Base-by-base conservation (phyloP, 441 rosid genomes). In the Mallotus repandus region DNA sequence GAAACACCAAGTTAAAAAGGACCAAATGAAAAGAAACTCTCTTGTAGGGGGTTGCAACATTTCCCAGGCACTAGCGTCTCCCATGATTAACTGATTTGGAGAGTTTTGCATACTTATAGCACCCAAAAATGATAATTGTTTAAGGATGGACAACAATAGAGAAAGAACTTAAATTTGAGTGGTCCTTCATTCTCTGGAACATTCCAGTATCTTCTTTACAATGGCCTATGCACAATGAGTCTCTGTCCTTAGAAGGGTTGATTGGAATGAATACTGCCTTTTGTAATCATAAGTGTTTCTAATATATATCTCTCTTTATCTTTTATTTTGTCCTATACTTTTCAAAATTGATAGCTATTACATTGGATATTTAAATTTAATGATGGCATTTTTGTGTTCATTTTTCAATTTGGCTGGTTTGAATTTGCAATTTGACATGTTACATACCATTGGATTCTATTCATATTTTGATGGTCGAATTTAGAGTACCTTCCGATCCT, bases 341-440 rank as follows among this genome's bases (percentile, higher is more conserved):
- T 54, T 49, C 38, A 49, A 49, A 52, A 56, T 19, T 6, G n/a
- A 49, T n/a, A 60, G 43, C 52, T 38, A 43, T 10, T 57, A 7
- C 9, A 16, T 29, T 48, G 56, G 29, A 22, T 29, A 38, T 57
- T 63, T 29, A 21, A 68, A 3, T 55, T 35, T 53, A 41, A 53
- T 13, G 29, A 19, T 63, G 68, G 35, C 16, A 15, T 68, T 49
- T 48, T 70, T 9, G 9, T 58, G 55, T 46, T 43, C 43, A 46
- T 70, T 70, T 25, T 69, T 7, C n/a, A 57, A 12, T 43, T 58
- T 49, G 16, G 57, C 19, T 69, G 50, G 53, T 59, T 70, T 46
- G 29, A 25, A 8, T 52, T 50, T 25, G 6, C 32, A 14, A 52
- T 43, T 54, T 9, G 49, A 35, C 21, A 12, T 43, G 32, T 1